Conservation (phyloP, 805 yeast genomes). For the Candida boleticola region DNA sequence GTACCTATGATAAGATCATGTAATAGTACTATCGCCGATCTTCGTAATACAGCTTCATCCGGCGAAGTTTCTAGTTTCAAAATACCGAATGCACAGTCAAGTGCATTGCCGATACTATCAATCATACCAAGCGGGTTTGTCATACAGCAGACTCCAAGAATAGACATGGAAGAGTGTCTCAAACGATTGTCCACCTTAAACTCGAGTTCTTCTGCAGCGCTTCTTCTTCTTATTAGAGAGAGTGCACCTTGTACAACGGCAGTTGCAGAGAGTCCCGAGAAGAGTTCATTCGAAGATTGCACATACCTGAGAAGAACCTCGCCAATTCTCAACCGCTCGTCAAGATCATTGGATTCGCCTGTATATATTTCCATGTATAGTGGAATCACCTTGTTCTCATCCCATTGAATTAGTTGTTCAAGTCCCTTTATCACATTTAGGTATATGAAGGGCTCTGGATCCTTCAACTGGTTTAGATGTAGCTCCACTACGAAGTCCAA, state of each 20-base stretch:
- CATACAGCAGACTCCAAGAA: constrained; percentile 71
- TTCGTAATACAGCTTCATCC: constrained; percentile 58
- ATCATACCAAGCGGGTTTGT: constrained; percentile 54
- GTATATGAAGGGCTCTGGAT: constrained; percentile 84
- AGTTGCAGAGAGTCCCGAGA: constrained; percentile 44
- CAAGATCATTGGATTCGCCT: constrained; percentile 39
- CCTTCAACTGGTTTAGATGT: constrained; percentile 63
- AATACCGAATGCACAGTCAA: constrained; percentile 79
- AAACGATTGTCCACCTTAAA: constrained; percentile 56
- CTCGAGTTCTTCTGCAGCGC: constrained; percentile 17
- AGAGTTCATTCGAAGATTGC: constrained; percentile 45
- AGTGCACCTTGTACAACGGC: constrained; percentile 46
- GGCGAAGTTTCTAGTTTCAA: constrained; percentile 52
- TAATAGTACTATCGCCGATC: constrained; percentile 71
- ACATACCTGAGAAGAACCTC: constrained; percentile 71
- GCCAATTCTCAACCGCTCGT: constrained; percentile 75
- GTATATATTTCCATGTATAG: constrained; percentile 39
- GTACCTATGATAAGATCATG: constrained; percentile 55
- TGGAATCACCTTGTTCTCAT: constrained; percentile 34
- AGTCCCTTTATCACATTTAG: constrained; percentile 81
- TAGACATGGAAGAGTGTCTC: constrained; percentile 84
- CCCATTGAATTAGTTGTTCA: constrained; percentile 52
- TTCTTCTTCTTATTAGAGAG: constrained; percentile 28
- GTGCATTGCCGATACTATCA: constrained; percentile 48
- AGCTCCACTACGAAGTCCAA: constrained; percentile 56